Evolutionary conservation across 257 asterid species (phyloP), one percentile per base, ranked within the genome.

Genomic region (Penstemon barbatus): DNA sequence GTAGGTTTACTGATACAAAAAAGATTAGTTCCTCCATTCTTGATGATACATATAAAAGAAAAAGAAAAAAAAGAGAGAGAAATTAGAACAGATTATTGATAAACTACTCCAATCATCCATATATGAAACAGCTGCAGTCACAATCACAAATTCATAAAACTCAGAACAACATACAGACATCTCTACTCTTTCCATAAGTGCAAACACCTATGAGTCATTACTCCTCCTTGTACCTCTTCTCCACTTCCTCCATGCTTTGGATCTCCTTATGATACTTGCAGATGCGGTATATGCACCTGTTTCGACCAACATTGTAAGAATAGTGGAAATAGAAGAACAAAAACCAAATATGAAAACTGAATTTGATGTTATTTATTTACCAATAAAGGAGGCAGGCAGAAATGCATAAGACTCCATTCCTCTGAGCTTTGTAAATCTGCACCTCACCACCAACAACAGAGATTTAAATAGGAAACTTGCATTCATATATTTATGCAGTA

Each of bases 361-460:
- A 42, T 37, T 49, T 39, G 33, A 25, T 25, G 57, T 45, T 42
- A 18, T 18, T 53, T 7, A 19, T 37, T 61, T 84, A 91, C 98
- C 98, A 89, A 55, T 91, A 91, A 18, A 91, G 90, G 51, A 91
- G 82, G 80, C 92, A 86, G 4, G 96, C 85, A 42, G 79, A 83
- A 12, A 66, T 66, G 36, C 98, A 91, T 62, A 91, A 68, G 73
- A 91, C 87, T 19, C 72, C 86, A 12, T 91, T 91, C 79, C 96
- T 87, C 75, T 89, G 98, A 75, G 98, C 85, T 84, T 91, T 91
- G 88, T 81, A 89, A 38, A 85, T 81, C 98, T 91, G 87, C 67
- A 68, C 5, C 37, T 50, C 55, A 66, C 40, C 73, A 65, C 56
- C 64, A 75, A 69, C n/a, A n/a, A 33, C 38, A 51, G 55, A 61